phyloP scores from a whole-genome alignment of 768 basidiomycete genomes.

The Clathrus columnatus region DNA sequence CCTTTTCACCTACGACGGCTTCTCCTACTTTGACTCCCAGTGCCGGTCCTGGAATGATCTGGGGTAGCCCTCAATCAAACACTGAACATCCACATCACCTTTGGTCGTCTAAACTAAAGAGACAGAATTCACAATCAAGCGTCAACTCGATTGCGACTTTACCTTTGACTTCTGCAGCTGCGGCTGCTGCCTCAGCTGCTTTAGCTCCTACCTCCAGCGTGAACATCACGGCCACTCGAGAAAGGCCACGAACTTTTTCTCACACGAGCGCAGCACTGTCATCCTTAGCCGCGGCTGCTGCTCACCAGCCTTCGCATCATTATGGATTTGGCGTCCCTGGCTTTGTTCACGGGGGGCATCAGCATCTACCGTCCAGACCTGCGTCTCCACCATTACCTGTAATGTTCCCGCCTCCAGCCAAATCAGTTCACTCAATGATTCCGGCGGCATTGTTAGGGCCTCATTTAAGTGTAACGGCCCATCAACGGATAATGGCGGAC shows the following conservation, averaged over 20 bases:
- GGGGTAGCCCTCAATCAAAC: neutral
- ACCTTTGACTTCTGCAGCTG: slow-evolving; percentile 30
- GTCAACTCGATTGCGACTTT: slow-evolving; percentile 51
- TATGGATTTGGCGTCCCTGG: neutral
- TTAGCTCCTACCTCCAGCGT: slow-evolving; percentile 18
- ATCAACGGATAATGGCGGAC: slow-evolving; percentile 25
- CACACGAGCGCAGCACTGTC: slow-evolving; percentile 27
- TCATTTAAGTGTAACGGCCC: slow-evolving; percentile 59
- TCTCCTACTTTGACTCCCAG: neutral
- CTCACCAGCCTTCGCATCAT: slow-evolving; percentile 14
- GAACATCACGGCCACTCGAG: slow-evolving; percentile 16
- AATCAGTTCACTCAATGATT: slow-evolving; percentile 55
- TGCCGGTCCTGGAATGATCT: neutral
- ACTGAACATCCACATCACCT: slow-evolving; percentile 21
- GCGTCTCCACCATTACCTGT: slow-evolving; percentile 38
- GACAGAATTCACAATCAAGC: slow-evolving; percentile 51
- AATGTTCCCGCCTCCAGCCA: slow-evolving; percentile 52
- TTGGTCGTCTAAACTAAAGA: slow-evolving; percentile 14
- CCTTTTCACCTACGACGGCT: neutral
- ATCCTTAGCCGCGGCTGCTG: slow-evolving; percentile 27
- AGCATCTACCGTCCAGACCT: slow-evolving; percentile 18
- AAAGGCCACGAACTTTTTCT: slow-evolving; percentile 49
- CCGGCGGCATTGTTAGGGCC: slow-evolving; percentile 64
- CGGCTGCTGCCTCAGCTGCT: slow-evolving; percentile 17
- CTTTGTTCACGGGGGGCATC: slow-evolving; percentile 18